phyloP scores from a whole-genome alignment of 2,329 filamentous ascomycete species.

The Phialophora chinensis region DNA sequence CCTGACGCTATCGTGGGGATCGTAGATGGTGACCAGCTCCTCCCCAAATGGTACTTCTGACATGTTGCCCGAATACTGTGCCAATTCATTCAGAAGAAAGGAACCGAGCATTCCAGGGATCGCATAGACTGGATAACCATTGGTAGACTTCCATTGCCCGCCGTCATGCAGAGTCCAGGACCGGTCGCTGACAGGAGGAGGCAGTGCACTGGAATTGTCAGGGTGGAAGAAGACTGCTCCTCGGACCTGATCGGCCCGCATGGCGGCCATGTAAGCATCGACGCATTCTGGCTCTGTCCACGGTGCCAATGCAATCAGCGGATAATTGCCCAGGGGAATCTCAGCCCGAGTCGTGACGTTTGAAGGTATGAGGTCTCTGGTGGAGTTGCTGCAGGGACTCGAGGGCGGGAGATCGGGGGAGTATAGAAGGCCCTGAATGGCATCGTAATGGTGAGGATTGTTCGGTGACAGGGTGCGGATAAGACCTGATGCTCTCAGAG shows the following conservation, averaged over 20 bases:
- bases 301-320: slow-evolving; percentile 80
- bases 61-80: slow-evolving; percentile 78
- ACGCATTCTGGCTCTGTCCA: slow-evolving; percentile 81
- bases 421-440: slow-evolving; percentile 81
- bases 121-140: slow-evolving; percentile 81
- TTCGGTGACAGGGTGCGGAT: slow-evolving; percentile 78
- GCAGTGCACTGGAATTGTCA: slow-evolving; percentile 58
- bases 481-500: slow-evolving; percentile 54
- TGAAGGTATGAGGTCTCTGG: slow-evolving; percentile 69
- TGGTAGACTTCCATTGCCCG: slow-evolving; percentile 72
- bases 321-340: slow-evolving; percentile 69
- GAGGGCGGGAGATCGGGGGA: slow-evolving; percentile 70
- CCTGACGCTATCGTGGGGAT: slow-evolving; percentile 54
- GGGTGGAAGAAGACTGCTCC: slow-evolving; percentile 64
- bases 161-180: slow-evolving; percentile 74
- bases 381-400: slow-evolving; percentile 68
- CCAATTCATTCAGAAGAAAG: slow-evolving; percentile 72
- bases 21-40: slow-evolving; percentile 47
- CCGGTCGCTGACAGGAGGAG: slow-evolving; percentile 68
- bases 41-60: slow-evolving; percentile 46
- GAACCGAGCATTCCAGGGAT: slow-evolving; percentile 71
- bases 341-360: slow-evolving; percentile 77
- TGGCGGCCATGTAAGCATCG: slow-evolving; percentile 69
- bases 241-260: slow-evolving; percentile 66
- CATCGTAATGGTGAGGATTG: slow-evolving; percentile 64